Evolutionary conservation across 371 early-diverging fungal species (phyloP).

Genomic region (Batrachochytrium dendrobatidis): DNA sequence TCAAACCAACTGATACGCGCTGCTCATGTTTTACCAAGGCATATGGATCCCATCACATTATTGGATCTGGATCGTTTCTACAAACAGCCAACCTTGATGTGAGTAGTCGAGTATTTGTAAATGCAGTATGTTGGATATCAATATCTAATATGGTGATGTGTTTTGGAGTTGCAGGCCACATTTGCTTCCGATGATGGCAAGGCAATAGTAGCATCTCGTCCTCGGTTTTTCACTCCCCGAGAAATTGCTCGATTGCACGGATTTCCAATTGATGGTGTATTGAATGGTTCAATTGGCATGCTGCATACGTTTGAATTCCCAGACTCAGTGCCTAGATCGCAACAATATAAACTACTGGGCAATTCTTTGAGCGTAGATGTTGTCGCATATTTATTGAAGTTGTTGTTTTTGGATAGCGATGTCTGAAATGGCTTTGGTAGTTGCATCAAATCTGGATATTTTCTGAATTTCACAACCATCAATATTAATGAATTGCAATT

Average conservation of each 20-base stretch:
- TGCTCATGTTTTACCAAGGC: conserved; percentile 22
- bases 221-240: conserved; percentile 67
- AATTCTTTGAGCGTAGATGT: conserved; percentile 35
- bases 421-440: too few relatives aligned
- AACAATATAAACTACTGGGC: conserved; percentile 35
- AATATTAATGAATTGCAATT: too few relatives aligned
- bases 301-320: conserved; percentile 28
- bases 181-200: background rate
- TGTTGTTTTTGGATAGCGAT: background rate
- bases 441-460: too few relatives aligned
- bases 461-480: too few relatives aligned
- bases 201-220: conserved; percentile 47
- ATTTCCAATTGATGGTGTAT: conserved; percentile 44
- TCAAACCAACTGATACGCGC: conserved; percentile 11
- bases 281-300: background rate
- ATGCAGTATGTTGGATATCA: background rate
- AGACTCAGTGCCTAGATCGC: conserved; percentile 9
- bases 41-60: conserved; percentile 20
- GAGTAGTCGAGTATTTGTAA: background rate
- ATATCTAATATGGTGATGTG: background rate
- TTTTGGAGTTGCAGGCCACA: background rate
- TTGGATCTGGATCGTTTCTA: conserved; percentile 24
- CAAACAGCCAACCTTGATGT: conserved; percentile 18
- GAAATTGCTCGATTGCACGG: conserved; percentile 71
- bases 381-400: conserved; percentile 10